Evolutionary conservation across 805 yeast species (phyloP), one percentile per base, ranked within the genome.

Genomic region (Teunomyces panamensis): DNA sequence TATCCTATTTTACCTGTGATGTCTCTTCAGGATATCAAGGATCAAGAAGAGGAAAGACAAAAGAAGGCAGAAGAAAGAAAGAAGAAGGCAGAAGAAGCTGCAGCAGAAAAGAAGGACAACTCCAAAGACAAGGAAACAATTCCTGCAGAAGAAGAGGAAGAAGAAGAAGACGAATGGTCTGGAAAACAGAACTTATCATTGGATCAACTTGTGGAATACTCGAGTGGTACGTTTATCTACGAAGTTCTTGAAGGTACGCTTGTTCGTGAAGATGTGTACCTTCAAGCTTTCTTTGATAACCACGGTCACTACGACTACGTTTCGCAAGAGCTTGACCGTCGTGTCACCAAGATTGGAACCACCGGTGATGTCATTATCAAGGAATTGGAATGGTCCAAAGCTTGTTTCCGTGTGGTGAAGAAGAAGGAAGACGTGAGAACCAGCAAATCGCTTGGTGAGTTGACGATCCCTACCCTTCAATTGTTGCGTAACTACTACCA

Each of bases 1-100:
- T 91, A 82, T 69, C 99, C 99, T 29, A 69, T 85, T 9, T 65
- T 86, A 45, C 89, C 91, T 6, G 85, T 91, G n/a, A 74, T 83
- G 71, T 80, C 89, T 32, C 83, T 89, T 37, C 85, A 82, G 46
- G 96, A 89, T 54, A 71, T 80, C 36, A 74, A 71, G 49, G 90
- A 83, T 56, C 81, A 77, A 45, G 75, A 74, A 51, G 56, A 52
- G 44, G 55, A 50, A 11, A 56, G 55, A 46, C 50, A 49, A 45
- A 53, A 39, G 43, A 48, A 45, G 37, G 49, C 53, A 47, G 63
- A 64, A 44, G 72, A 63, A 45, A 66, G 69, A 60, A 67, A 60
- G 46, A 63, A 63, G 50, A 61, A 63, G 29, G 69, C 63, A 34
- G 68, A 68, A 30, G 62, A 64, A 53, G 64, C 27, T 10, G 37